Evolutionary conservation across 139 green algal species (phyloP).

Genomic region (Edaphochlamys debaryana): DNA sequence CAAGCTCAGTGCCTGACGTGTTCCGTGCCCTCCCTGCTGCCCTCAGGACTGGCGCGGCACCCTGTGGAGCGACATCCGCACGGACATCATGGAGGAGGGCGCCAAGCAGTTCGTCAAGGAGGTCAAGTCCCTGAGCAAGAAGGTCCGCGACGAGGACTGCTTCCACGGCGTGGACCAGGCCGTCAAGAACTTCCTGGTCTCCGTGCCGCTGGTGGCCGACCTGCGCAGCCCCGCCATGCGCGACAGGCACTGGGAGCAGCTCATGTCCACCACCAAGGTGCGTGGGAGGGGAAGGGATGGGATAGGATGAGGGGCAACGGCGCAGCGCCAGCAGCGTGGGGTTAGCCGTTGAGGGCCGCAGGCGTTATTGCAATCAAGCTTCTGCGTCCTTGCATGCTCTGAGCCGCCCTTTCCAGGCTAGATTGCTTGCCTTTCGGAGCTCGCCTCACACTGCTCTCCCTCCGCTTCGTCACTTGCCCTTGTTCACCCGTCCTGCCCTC

Average conservation of each 20-base stretch:
- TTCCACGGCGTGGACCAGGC: constrained; percentile 77
- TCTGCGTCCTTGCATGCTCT: no score
- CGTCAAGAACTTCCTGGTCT: constrained; percentile 87
- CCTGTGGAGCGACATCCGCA: constrained; percentile 83
- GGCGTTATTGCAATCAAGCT: no score
- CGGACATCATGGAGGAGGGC: constrained; percentile 86
- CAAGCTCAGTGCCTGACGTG: background rate
- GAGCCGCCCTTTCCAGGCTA: no score
- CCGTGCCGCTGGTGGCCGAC: constrained; percentile 82
- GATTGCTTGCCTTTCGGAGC: no score
- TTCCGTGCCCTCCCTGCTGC: background rate
- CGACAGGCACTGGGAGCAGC: constrained; percentile 81
- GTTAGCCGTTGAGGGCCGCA: no score
- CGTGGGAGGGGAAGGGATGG: no score
- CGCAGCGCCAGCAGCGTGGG: no score
- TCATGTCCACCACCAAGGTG: constrained; percentile 82
- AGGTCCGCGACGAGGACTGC: constrained; percentile 75
- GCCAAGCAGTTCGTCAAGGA: constrained; percentile 91
- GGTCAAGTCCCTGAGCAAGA: constrained; percentile 69
- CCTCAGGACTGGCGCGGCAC: constrained; percentile 70
- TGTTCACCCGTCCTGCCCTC: no score
- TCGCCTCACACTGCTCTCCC: no score
- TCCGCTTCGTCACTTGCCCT: no score
- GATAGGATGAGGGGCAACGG: no score
- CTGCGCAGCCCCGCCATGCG: constrained; percentile 81